A percentile compares a stretch with the other conserved stretches of the same genome.
Evolutionary conservation across 306 rosid genomes (phyloP).

Genomic region (Urtica urens): DNA sequence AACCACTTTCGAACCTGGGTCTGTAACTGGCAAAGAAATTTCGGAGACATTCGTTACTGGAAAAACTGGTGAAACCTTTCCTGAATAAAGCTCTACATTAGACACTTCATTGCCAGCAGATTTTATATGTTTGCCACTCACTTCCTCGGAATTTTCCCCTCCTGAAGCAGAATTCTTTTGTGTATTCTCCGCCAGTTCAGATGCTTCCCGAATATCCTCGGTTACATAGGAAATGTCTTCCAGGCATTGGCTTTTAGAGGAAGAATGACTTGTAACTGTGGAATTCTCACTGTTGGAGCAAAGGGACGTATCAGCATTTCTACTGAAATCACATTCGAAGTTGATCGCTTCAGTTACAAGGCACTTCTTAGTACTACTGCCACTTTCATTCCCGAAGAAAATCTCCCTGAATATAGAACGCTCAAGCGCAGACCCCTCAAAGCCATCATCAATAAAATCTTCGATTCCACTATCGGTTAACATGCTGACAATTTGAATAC

Average conservation of each 20-base stretch:
- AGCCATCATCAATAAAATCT: slow-evolving; percentile 56
- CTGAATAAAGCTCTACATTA: slow-evolving; percentile 30
- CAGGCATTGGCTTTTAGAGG: slow-evolving; percentile 31
- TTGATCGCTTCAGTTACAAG: slow-evolving; percentile 44
- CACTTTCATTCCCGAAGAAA: slow-evolving; percentile 41
- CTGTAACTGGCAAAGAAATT: slow-evolving; percentile 20
- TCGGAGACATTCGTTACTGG: slow-evolving; percentile 29
- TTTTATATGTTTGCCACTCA: slow-evolving; percentile 50
- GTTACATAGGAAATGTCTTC: slow-evolving; percentile 34
- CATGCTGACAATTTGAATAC: slow-evolving; percentile 26
- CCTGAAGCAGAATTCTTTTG: slow-evolving; percentile 27
- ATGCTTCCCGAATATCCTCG: slow-evolving; percentile 29
- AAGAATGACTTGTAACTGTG: slow-evolving; percentile 35
- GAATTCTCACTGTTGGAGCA: slow-evolving; percentile 73
- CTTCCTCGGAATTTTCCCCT: slow-evolving; percentile 31
- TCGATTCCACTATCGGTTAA: slow-evolving; percentile 30
- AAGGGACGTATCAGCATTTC: slow-evolving; percentile 40
- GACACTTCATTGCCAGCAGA: slow-evolving; percentile 42
- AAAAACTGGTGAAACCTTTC: slow-evolving; percentile 29
- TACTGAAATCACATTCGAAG: slow-evolving; percentile 53
- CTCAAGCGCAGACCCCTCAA: slow-evolving; percentile 78
- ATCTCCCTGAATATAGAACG: slow-evolving; percentile 54
- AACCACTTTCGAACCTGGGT: slow-evolving; percentile 33
- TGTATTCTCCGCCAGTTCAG: slow-evolving; percentile 27
- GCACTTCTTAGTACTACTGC: slow-evolving; percentile 36